phyloP scores from a whole-genome alignment of 306 rosid genomes.

The Quercus ilex region DNA sequence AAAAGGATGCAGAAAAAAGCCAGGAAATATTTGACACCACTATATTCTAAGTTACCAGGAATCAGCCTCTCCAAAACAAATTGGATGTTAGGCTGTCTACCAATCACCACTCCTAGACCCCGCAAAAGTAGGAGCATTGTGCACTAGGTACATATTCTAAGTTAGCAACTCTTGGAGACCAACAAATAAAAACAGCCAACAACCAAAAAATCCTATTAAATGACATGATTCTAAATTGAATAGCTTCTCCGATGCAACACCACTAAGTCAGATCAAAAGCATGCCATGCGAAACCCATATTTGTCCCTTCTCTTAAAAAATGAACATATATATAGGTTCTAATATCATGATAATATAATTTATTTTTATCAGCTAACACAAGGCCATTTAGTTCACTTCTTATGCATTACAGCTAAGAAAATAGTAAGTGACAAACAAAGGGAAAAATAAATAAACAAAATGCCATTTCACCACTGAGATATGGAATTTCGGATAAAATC shows the following conservation, averaged over 20 bases:
- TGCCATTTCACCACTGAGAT: not conserved
- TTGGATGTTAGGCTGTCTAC: too few species aligned
- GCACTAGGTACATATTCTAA: not conserved
- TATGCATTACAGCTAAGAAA: not conserved
- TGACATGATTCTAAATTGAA: not conserved
- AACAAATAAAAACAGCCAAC: not conserved
- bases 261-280: not conserved
- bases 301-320: not conserved
- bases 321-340: not conserved
- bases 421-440: constrained; percentile 10
- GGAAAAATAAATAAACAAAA: not conserved
- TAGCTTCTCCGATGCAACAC: not conserved
- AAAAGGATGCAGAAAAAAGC: not conserved
- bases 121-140: too few species aligned
- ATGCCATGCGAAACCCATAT: not conserved
- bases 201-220: not conserved
- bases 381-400: not conserved
- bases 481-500: not conserved
- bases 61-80: too few species aligned
- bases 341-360: constrained; percentile 1
- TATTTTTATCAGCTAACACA: not conserved
- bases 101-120: too few species aligned
- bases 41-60: not conserved
- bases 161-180: not conserved
- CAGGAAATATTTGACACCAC: not conserved